phyloP scores from a whole-genome alignment of 352 stramenopile genomes.

The Nothophytophthora sp. region DNA sequence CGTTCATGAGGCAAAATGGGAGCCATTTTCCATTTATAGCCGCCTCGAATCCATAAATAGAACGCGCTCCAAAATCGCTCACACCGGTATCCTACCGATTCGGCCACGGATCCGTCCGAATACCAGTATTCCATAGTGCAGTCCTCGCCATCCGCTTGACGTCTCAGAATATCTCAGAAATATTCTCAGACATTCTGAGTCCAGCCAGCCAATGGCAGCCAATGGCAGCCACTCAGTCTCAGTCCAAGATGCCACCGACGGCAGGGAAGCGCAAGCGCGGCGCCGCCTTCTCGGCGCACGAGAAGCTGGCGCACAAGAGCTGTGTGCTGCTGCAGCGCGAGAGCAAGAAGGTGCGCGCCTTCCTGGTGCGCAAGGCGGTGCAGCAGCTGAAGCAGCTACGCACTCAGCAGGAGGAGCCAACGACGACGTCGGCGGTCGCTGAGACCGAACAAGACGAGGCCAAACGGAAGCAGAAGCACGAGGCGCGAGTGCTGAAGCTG shows the following conservation, averaged over 20 bases:
- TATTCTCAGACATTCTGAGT: too few species aligned
- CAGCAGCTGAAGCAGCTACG: conserved; percentile 74
- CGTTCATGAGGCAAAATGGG: conserved; percentile 1
- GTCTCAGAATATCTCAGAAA: too few species aligned
- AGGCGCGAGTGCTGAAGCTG: conserved; percentile 52
- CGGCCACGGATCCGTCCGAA: too few species aligned
- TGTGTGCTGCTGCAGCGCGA: conserved; percentile 68
- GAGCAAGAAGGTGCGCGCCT: conserved; percentile 71
- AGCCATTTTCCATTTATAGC: conserved; percentile 22
- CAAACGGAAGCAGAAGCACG: conserved; percentile 45
- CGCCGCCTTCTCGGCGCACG: conserved; percentile 51
- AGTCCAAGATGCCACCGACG: conserved; percentile 13
- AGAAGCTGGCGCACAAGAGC: conserved; percentile 78
- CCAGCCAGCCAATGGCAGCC: too few species aligned
- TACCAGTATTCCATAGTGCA: too few species aligned
- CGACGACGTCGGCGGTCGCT: background rate
- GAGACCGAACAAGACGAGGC: conserved; percentile 26
- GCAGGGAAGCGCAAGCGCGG: conserved; percentile 50
- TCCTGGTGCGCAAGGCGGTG: conserved; percentile 65
- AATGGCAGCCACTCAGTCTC: conserved; percentile 9
- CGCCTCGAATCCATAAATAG: conserved; percentile 14
- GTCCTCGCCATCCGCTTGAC: too few species aligned
- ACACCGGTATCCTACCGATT: too few species aligned
- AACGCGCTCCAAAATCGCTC: background rate
- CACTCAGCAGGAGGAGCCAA: conserved; percentile 26